These are phyloP conservation scores for Cyberlindnera xishuangbannaensis DNA, from an alignment of 805 yeast species.

Conservation along the genomic window DNA sequence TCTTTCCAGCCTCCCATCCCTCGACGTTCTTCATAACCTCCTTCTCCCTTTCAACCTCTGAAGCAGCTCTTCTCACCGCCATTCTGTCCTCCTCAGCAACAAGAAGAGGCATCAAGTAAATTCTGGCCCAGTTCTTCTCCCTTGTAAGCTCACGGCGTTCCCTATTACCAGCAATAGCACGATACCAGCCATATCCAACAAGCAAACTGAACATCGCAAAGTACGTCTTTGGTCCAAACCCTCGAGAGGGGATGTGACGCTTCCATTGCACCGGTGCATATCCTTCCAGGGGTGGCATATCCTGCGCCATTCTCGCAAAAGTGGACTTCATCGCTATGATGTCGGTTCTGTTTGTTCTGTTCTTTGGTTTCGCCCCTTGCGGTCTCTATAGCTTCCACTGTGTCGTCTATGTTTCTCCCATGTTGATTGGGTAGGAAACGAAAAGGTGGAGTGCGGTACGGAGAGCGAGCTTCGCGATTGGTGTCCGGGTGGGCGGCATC, in stretches of 20 bases:
- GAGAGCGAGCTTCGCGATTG: no score
- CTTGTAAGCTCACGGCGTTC: constrained; percentile 72
- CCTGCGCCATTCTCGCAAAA: constrained; percentile 41
- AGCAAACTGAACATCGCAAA: constrained; percentile 57
- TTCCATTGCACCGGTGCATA: constrained; percentile 87
- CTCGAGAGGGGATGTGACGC: constrained; percentile 79
- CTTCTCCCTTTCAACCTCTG: constrained; percentile 64
- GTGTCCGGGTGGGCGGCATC: no score
- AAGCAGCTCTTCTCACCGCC: constrained; percentile 59
- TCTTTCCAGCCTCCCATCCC: constrained; percentile 53
- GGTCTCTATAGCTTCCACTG: no score
- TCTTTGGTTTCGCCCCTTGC: no score
- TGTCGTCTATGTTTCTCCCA: no score
- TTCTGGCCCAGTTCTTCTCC: constrained; percentile 74
- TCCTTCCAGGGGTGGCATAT: constrained; percentile 82
- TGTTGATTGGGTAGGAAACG: no score
- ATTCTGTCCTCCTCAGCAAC: constrained; percentile 83
- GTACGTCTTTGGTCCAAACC: constrained; percentile 73
- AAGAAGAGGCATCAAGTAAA: constrained; percentile 64
- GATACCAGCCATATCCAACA: constrained; percentile 69
- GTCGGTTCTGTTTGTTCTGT: neutral
- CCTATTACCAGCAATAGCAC: constrained; percentile 57
- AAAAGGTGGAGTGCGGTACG: neutral
- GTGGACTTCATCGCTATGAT: constrained; percentile 2
- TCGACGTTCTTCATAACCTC: constrained; percentile 57